These are phyloP conservation scores for Arctium lappa DNA, from an alignment of 129 eudicot genomes.

Conservation along the genomic window DNA sequence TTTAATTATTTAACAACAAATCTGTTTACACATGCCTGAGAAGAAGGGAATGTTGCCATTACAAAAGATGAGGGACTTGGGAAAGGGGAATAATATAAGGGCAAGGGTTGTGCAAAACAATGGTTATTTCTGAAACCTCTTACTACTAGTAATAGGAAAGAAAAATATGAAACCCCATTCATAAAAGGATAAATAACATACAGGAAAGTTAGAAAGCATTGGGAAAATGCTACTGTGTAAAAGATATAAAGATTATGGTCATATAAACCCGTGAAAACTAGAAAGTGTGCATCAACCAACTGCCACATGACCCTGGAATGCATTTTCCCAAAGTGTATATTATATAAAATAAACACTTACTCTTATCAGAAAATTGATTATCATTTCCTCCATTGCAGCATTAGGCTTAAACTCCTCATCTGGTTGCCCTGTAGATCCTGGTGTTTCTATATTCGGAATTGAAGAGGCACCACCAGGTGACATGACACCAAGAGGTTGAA, in stretches of 20 bases:
- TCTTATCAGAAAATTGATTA: conserved; percentile 89
- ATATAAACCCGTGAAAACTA: background rate
- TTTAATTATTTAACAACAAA: background rate
- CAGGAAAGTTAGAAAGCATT: background rate
- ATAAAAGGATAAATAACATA: background rate
- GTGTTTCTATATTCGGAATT: conserved; percentile 80
- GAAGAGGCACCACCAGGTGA: conserved; percentile 96
- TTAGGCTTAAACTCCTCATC: conserved; percentile 98
- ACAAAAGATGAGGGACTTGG: background rate
- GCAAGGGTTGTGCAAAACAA: background rate
- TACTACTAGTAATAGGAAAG: background rate
- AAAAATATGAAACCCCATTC: background rate
- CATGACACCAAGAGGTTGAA: conserved; percentile 82
- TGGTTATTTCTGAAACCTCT: background rate
- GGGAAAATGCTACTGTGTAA: background rate
- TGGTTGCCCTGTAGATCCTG: conserved; percentile 88
- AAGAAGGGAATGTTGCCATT: background rate
- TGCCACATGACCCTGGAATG: conserved; percentile 2
- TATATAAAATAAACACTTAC: conserved; percentile 37
- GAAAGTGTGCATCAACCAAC: background rate
- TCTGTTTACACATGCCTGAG: background rate
- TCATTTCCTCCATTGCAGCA: conserved; percentile 99
- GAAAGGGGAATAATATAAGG: background rate
- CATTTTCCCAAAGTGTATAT: background rate
- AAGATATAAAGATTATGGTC: background rate